Evolutionary conservation across 2,329 filamentous ascomycete species (phyloP).

Genomic region (Fusarium oxysporum): DNA sequence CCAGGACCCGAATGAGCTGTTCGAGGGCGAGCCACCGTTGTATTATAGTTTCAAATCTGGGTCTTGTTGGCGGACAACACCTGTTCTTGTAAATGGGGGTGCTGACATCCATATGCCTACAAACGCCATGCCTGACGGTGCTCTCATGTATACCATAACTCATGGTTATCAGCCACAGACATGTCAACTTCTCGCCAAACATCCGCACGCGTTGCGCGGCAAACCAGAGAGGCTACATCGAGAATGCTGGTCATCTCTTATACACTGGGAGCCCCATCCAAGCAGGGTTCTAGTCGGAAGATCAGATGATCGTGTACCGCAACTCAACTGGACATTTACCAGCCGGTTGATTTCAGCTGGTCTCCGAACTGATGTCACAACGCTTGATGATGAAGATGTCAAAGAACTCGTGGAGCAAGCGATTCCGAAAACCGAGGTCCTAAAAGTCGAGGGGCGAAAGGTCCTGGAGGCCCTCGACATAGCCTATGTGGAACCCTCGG

Average conservation of each 20-base stretch:
- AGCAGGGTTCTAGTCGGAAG: conserved; percentile 4
- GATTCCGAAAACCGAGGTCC: conserved; percentile 32
- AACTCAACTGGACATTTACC: conserved; percentile 44
- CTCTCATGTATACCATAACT: conserved; percentile 45
- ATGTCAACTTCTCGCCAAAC: conserved; percentile 42
- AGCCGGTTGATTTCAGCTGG: conserved; percentile 40
- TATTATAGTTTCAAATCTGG: conserved; percentile 45
- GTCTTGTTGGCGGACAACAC: conserved; percentile 46
- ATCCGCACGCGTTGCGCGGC: conserved; percentile 36
- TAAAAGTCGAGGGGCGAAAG: conserved; percentile 38
- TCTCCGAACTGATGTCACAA: conserved; percentile 41
- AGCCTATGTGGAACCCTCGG: conserved; percentile 36
- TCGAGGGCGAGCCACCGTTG: conserved; percentile 41
- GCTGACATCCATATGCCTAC: conserved; percentile 44
- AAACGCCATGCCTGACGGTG: conserved; percentile 43
- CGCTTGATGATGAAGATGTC: conserved; percentile 33
- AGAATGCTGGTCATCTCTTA: conserved; percentile 42
- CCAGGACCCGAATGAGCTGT: conserved; percentile 44
- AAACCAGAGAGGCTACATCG: conserved; percentile 37
- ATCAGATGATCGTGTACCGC: conserved; percentile 20
- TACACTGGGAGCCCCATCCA: conserved; percentile 28
- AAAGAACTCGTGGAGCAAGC: conserved; percentile 40
- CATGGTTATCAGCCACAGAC: conserved; percentile 44
- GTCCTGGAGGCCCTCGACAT: conserved; percentile 43
- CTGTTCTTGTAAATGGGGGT: conserved; percentile 42